phyloP scores from a whole-genome alignment of 2,329 filamentous ascomycete species.

The Penicillium sp. region DNA sequence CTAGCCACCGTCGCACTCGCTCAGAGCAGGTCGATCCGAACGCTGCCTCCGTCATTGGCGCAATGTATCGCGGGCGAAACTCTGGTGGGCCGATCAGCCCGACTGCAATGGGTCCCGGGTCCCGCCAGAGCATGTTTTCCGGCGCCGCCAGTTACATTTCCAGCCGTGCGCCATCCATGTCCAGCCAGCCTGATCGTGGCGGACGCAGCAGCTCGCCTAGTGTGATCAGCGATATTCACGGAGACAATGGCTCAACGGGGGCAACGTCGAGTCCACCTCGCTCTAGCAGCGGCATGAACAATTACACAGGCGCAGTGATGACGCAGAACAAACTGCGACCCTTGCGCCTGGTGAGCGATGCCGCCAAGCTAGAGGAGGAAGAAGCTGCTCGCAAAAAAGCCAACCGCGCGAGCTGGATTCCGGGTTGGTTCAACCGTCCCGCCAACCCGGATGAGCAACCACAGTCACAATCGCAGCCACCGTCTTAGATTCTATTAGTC shows the following conservation, averaged over 20 bases:
- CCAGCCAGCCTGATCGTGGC: constrained; percentile 51
- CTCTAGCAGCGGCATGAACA: constrained; percentile 69
- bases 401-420: constrained; percentile 53
- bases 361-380: constrained; percentile 47
- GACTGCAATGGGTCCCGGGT: constrained; percentile 50
- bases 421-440: constrained; percentile 49
- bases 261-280: constrained; percentile 59
- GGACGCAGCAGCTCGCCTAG: constrained; percentile 70
- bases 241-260: constrained; percentile 50
- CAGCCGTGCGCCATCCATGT: constrained; percentile 57
- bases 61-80: constrained; percentile 77
- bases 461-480: constrained; percentile 17
- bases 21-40: constrained; percentile 52
- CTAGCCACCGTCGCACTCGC: constrained; percentile 52
- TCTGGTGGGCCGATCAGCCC: constrained; percentile 59
- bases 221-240: constrained; percentile 53
- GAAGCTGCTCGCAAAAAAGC: constrained; percentile 49
- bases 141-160: constrained; percentile 54
- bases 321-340: constrained; percentile 78
- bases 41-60: constrained; percentile 76
- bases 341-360: constrained; percentile 71
- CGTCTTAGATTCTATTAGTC: constrained; percentile 8
- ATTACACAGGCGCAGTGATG: constrained; percentile 67
- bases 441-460: constrained; percentile 29
- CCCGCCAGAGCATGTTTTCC: constrained; percentile 46